These are phyloP conservation scores for Oldenlandia corymbosa DNA, from an alignment of 257 asterid species.

Conservation along the genomic window DNA sequence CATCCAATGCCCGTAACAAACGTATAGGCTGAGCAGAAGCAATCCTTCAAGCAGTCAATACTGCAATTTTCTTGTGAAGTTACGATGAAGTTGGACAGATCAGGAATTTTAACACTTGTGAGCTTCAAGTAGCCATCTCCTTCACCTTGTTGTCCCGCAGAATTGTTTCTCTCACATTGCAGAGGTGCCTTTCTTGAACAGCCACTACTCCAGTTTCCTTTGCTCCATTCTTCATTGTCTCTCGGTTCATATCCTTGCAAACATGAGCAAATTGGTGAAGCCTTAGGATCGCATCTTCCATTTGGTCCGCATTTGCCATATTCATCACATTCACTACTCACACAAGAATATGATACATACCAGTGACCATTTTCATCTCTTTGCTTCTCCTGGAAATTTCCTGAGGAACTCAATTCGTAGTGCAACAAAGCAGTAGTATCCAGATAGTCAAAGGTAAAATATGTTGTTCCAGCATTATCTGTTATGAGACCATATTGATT, in stretches of 20 bases:
- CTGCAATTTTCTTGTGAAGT: slow-evolving; percentile 29
- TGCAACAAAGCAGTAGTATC: neutral
- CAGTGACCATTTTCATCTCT: slow-evolving; percentile 10
- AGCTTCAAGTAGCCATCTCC: slow-evolving; percentile 46
- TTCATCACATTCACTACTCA: slow-evolving; percentile 1
- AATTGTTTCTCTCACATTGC: slow-evolving; percentile 28
- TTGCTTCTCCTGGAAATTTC: slow-evolving; percentile 2
- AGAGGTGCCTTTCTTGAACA: slow-evolving; percentile 39
- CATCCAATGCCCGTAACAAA: slow-evolving; percentile 19
- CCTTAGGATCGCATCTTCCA: slow-evolving; percentile 41
- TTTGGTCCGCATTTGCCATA: slow-evolving; percentile 44
- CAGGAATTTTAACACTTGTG: slow-evolving; percentile 32
- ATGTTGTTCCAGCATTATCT: slow-evolving; percentile 1
- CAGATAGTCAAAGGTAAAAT: slow-evolving; percentile 3
- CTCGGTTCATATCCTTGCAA: slow-evolving; percentile 43
- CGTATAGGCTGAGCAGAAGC: slow-evolving; percentile 25
- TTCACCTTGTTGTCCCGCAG: slow-evolving; percentile 5
- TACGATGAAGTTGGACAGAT: slow-evolving; percentile 21
- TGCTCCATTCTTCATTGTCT: slow-evolving; percentile 36
- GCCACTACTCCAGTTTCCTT: slow-evolving; percentile 51
- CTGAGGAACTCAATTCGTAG: slow-evolving; percentile 17
- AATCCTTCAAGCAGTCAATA: slow-evolving; percentile 26
- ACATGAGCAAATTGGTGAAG: slow-evolving; percentile 43
- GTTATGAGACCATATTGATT: slow-evolving; percentile 4
- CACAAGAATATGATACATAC: slow-evolving; percentile 6